Evolutionary conservation across 1,284 basidiomycete species (phyloP).

Genomic region (Moesziomyces sp.): DNA sequence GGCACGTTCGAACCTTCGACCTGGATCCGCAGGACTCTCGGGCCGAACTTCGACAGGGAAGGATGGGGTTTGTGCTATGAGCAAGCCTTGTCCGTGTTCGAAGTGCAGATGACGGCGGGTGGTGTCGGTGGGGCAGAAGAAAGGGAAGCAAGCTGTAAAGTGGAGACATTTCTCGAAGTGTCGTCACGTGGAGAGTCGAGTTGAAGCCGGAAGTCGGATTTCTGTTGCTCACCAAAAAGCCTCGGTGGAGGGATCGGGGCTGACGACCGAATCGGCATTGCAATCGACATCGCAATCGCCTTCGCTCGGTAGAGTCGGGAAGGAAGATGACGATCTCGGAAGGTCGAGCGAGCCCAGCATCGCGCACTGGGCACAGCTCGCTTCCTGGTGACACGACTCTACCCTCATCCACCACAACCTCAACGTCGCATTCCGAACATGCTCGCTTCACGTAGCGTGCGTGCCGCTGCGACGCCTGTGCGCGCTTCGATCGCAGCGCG

Average conservation of each 20-base stretch:
- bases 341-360: background rate
- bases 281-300: background rate
- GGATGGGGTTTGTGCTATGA: no score
- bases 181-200: conserved; percentile 1
- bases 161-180: conserved; percentile 1
- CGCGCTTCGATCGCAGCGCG: conserved; percentile 24
- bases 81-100: no score
- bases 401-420: background rate
- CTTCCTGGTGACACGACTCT: background rate
- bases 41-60: no score
- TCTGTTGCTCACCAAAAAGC: no score
- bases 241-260: background rate
- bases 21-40: no score
- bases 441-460: conserved; percentile 36
- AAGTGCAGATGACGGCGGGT: no score
- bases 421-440: conserved; percentile 5
- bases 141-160: conserved; percentile 1
- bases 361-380: background rate
- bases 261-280: background rate
- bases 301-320: background rate
- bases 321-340: conserved; percentile 9
- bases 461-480: conserved; percentile 29
- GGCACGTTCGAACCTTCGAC: no score
- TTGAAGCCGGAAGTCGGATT: background rate
- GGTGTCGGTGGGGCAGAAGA: background rate